Evolutionary conservation across 805 yeast species (phyloP), one percentile per base, ranked within the genome.

Genomic region (Candida maesae): DNA sequence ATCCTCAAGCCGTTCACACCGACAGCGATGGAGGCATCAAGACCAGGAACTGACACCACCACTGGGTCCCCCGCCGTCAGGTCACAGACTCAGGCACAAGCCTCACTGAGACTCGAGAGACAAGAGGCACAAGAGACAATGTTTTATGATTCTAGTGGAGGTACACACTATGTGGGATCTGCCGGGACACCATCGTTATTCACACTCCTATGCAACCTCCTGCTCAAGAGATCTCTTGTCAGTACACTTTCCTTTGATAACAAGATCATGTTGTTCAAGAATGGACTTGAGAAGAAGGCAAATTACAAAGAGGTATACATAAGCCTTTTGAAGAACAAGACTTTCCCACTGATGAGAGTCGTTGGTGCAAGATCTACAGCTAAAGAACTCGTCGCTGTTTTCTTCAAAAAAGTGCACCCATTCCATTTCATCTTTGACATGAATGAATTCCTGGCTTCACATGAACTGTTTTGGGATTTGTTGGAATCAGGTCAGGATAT

Each of bases 141-240:
- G 28, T 60, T 71, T 16, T 64, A 65, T 55, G 78, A 72, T 45
- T 55, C 63, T 17, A 65, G 62, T 41, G 76, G 76, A 5, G 71
- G 69, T 39, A 64, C 73, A 0, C 77, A 72, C 51, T 72, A 67
- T 43, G 66, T 72, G 38, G 77, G 77, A 1, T 63, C 68, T 16
- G 64, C 63, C 14, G 74, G 76, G 18, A 70, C 75, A 2, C 69
- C 73, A 0, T 67, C 72, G 2, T 45, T 71, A 20, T 55, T 71
- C 40, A 67, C 63, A 36, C 68, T 72, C 1, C 45, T 71, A 8
- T 68, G 74, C 44, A 72, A 68, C 46, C 56, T 71, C 16, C 60
- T 71, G 19, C 53, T 55, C 37, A 56, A 56, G 25, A 39, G 59
- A 31, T 53, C 58, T 1, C 48, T 67, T n/a, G 64, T 66, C 39